Evolutionary conservation across 768 basidiomycete genomes (phyloP).

Genomic region (Panellus pusillus): DNA sequence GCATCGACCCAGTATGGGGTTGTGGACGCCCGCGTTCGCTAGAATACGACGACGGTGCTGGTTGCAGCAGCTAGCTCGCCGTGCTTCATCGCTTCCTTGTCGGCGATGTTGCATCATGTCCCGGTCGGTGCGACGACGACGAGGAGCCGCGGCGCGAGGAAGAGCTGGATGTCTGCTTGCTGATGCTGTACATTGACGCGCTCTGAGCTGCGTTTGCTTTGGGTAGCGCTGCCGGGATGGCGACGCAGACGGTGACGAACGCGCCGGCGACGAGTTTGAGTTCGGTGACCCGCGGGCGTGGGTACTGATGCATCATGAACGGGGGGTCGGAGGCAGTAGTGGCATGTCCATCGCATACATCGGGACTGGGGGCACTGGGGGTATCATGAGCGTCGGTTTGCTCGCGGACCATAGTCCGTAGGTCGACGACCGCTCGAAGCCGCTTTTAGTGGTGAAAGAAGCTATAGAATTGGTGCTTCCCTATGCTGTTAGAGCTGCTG

Average conservation of each 20-base stretch:
- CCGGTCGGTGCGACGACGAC: conserved; percentile 5
- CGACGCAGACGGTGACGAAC: conserved; percentile 37
- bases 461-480: conserved; percentile 44
- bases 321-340: conserved; percentile 72
- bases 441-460: conserved; percentile 33
- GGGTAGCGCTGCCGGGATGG: conserved; percentile 34
- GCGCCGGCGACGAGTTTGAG: conserved; percentile 34
- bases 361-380: conserved; percentile 34
- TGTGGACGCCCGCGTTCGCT: conserved; percentile 8
- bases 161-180: conserved; percentile 1
- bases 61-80: conserved; percentile 14
- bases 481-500: conserved; percentile 31
- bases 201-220: conserved; percentile 34
- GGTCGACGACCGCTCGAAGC: conserved; percentile 31
- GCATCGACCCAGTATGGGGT: conserved; percentile 3
- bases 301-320: conserved; percentile 70
- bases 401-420: conserved; percentile 43
- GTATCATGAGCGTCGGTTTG: conserved; percentile 33
- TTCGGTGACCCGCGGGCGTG: conserved; percentile 38
- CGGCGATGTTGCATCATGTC: conserved; percentile 7
- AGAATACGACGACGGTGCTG: conserved; percentile 3
- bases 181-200: conserved; percentile 23
- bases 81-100: conserved; percentile 17
- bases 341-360: conserved; percentile 62
- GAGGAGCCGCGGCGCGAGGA: conserved; percentile 18